phyloP scores from a whole-genome alignment of 805 yeast species.

The Zygosaccharomyces rouxii region DNA sequence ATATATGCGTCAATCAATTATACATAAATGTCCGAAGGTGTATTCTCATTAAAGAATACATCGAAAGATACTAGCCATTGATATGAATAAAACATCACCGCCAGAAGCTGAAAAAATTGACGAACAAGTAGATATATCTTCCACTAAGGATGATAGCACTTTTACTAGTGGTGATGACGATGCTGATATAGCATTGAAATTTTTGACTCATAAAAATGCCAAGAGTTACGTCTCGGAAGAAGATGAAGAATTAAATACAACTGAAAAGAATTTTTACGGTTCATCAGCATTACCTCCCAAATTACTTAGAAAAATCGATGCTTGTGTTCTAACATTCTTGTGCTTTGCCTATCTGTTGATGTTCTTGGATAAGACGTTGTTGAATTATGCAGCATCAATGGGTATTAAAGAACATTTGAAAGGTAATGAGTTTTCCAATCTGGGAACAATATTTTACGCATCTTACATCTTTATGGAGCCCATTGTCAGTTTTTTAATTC shows the following conservation, averaged over 20 bases:
- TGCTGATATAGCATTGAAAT: conserved; percentile 25
- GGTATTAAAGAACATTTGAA: conserved; percentile 50
- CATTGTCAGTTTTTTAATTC: conserved; percentile 44
- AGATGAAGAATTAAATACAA: conserved; percentile 3
- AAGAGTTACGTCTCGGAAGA: conserved; percentile 15
- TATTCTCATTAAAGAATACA: not conserved
- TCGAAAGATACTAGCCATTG: not conserved
- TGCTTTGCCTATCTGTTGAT: conserved; percentile 53
- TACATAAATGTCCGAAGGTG: not conserved
- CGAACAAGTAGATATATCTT: not conserved
- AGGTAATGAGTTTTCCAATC: conserved; percentile 47
- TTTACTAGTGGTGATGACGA: conserved; percentile 10
- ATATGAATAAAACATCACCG: not conserved
- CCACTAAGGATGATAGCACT: conserved; percentile 1
- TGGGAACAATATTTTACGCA: conserved; percentile 51
- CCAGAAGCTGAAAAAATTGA: not conserved
- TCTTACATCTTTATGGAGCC: conserved; percentile 55
- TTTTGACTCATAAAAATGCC: conserved; percentile 19
- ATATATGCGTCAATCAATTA: not conserved
- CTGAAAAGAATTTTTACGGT: conserved; percentile 26
- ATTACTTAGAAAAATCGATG: conserved; percentile 42
- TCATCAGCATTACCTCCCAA: conserved; percentile 19
- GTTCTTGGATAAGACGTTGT: conserved; percentile 54
- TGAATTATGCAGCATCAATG: conserved; percentile 62
- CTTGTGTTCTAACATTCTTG: conserved; percentile 44